Percentiles rank a stretch among this genome's conserved stretches.
These are phyloP conservation scores for Fistulifera pelliculosa DNA, from an alignment of 108 stramenopile species.

Conservation along the genomic window DNA sequence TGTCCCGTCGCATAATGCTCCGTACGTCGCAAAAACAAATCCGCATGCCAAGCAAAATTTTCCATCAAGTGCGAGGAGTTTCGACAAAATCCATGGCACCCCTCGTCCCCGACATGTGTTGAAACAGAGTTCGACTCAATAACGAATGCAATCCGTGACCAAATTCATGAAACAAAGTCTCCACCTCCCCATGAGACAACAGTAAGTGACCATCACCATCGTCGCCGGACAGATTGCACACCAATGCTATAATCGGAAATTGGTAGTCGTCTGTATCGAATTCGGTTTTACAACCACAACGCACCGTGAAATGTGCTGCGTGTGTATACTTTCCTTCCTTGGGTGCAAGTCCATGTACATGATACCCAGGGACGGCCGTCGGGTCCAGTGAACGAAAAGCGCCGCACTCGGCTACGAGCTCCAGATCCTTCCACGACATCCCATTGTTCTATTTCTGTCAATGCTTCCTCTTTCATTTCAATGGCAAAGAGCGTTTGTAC, in stretches of 20 bases:
- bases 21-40: slow-evolving; percentile 43
- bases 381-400: slow-evolving; percentile 61
- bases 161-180: slow-evolving; percentile 96
- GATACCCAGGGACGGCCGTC: slow-evolving; percentile 55
- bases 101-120: slow-evolving; percentile 93
- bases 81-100: slow-evolving; percentile 90
- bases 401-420: slow-evolving; percentile 32
- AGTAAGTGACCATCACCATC: slow-evolving; percentile 9
- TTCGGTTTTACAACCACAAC: slow-evolving; percentile 70
- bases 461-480: slow-evolving; percentile 50
- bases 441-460: slow-evolving; percentile 69
- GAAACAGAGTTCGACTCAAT: slow-evolving; percentile 85
- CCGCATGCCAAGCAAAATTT: slow-evolving; percentile 60
- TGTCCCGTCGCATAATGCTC: slow-evolving; percentile 41
- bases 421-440: slow-evolving; percentile 22
- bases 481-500: slow-evolving; percentile 69
- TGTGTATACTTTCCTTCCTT: slow-evolving; percentile 82
- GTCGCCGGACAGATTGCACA: slow-evolving; percentile 79
- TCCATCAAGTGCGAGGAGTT: slow-evolving; percentile 82
- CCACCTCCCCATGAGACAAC: slow-evolving; percentile 86
- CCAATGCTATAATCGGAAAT: slow-evolving; percentile 84
- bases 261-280: slow-evolving; percentile 50
- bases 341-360: slow-evolving; percentile 92
- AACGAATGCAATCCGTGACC: slow-evolving; percentile 96
- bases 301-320: slow-evolving; percentile 97